Percentiles rank a stretch among this genome's conserved stretches.
Conservation (phyloP, 1,139 yeast genomes). For the Taphrina flavorubra region DNA sequence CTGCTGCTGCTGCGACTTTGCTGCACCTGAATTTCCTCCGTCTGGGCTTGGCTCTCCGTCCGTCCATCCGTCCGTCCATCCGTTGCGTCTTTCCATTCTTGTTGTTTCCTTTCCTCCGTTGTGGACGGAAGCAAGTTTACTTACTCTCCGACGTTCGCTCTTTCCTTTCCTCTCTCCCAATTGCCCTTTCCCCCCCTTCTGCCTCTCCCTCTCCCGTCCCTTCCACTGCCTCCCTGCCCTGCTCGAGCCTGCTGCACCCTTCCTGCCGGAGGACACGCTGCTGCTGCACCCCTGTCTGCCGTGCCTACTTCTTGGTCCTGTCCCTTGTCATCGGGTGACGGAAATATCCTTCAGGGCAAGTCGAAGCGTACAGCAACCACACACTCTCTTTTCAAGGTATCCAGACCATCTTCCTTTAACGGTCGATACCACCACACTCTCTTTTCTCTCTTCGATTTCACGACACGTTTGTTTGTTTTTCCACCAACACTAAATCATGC, state of each 20-base stretch:
- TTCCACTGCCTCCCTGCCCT: background rate
- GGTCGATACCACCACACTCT: conserved; percentile 27
- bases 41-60: background rate
- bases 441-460: background rate
- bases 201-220: background rate
- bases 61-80: background rate
- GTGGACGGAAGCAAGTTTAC: background rate
- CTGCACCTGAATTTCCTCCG: too few species aligned
- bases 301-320: conserved; percentile 3
- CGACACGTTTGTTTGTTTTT: background rate
- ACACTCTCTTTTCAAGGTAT: conserved; percentile 4
- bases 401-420: conserved; percentile 6
- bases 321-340: too few species aligned
- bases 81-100: too few species aligned
- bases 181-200: background rate
- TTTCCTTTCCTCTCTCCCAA: background rate
- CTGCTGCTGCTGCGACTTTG: too few species aligned
- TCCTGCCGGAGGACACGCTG: too few species aligned
- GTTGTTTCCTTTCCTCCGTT: too few species aligned
- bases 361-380: conserved; percentile 5
- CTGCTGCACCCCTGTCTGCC: conserved; percentile 11
- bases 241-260: background rate
- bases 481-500: background rate
- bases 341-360: background rate
- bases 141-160: background rate